Conservation (phyloP, 306 rosid genomes). For the Purshia tridentata region DNA sequence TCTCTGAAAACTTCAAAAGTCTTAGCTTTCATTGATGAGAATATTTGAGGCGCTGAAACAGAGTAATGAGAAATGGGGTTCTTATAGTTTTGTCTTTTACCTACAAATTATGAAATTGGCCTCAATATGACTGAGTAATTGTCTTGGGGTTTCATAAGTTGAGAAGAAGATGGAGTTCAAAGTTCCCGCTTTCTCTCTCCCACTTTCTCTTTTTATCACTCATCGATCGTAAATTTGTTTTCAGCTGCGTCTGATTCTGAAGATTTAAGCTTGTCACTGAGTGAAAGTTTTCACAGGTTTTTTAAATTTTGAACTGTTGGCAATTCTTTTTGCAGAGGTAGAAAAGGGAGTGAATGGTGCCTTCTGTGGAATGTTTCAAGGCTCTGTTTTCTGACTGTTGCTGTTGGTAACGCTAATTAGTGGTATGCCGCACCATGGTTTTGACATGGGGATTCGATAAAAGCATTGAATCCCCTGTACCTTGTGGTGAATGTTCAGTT, state of each 20-base stretch:
- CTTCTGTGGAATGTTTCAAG: constrained; percentile 24
- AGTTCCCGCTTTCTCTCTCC: constrained; percentile 8
- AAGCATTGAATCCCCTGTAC: constrained; percentile 23
- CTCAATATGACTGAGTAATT: neutral
- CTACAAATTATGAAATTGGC: neutral
- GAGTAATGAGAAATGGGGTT: neutral
- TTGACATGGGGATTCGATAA: constrained; percentile 28
- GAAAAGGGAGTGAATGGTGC: constrained; percentile 24
- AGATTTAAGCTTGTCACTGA: neutral
- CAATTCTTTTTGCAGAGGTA: constrained; percentile 45
- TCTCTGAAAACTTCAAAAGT: neutral
- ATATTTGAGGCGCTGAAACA: neutral
- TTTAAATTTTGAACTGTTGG: constrained; percentile 8
- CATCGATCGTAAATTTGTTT: neutral
- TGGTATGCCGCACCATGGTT: constrained; percentile 18
- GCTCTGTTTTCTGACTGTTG: constrained; percentile 26
- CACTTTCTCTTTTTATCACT: neutral
- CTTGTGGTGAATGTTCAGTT: constrained; percentile 32
- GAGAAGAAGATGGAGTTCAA: neutral
- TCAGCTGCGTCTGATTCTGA: neutral
- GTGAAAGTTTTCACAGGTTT: constrained; percentile 13
- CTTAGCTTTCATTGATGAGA: neutral
- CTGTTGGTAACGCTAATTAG: constrained; percentile 28
- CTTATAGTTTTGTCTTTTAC: neutral
- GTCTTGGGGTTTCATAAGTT: neutral